Conservation (phyloP, 208 protist species). For the Herpetomonas samuelpessoai region DNA sequence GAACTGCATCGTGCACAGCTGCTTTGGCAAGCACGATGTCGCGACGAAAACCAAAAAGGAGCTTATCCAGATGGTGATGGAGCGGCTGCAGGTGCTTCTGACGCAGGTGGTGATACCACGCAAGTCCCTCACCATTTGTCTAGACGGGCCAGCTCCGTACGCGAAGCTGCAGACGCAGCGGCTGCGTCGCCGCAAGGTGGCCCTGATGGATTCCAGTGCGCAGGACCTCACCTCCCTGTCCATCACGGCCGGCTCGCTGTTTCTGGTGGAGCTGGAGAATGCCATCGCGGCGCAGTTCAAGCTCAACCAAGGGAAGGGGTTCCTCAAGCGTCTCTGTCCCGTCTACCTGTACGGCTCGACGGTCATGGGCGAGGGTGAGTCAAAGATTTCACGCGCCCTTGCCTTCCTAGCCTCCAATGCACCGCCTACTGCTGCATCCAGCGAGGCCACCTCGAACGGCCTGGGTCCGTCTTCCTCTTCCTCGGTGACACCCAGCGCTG, state of each 20-base stretch:
- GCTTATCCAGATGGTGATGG: conserved; percentile 72
- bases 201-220: conserved; percentile 39
- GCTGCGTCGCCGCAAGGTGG: conserved; percentile 64
- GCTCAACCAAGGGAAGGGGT: conserved; percentile 51
- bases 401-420: conserved; percentile 51
- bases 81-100: conserved; percentile 62
- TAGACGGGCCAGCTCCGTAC: conserved; percentile 79
- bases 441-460: not conserved
- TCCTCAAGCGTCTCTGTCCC: conserved; percentile 45
- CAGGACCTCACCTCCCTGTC: conserved; percentile 64
- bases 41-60: conserved; percentile 42
- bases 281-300: conserved; percentile 74
- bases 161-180: conserved; percentile 85
- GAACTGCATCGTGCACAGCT: conserved; percentile 86
- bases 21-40: conserved; percentile 36
- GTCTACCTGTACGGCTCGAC: conserved; percentile 81
- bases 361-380: conserved; percentile 77
- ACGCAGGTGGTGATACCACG: conserved; percentile 58
- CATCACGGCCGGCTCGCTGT: conserved; percentile 79
- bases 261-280: conserved; percentile 87
- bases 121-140: conserved; percentile 69
- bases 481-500: not conserved
- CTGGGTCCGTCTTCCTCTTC: not conserved
- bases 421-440: not conserved
- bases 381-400: conserved; percentile 79